These are phyloP conservation scores for Gaultheria prostrata DNA, from an alignment of 148 eudicot genomes.

Conservation along the genomic window DNA sequence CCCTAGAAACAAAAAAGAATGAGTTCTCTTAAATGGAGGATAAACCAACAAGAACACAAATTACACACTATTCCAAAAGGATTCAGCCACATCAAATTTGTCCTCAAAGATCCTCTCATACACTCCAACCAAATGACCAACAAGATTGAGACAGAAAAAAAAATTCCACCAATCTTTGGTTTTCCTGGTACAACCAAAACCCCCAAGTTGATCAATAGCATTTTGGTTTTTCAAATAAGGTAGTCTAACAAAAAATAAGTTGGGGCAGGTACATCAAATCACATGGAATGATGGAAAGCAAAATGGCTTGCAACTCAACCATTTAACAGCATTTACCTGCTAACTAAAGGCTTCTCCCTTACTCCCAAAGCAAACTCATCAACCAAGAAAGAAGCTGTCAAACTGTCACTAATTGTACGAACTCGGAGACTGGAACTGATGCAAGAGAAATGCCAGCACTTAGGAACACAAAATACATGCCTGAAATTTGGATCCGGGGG, in stretches of 20 bases:
- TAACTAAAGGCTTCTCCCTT: neutral
- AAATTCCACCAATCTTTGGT: neutral
- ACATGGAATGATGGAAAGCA: no score
- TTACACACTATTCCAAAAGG: neutral
- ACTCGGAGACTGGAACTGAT: neutral
- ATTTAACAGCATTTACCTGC: neutral
- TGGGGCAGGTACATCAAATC: neutral
- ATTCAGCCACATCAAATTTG: neutral
- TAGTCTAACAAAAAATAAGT: neutral
- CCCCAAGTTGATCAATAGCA: neutral
- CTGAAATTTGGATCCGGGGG: constrained; percentile 99
- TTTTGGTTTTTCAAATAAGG: neutral
- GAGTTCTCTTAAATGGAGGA: neutral
- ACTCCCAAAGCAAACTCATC: constrained; percentile 1
- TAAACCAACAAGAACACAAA: neutral
- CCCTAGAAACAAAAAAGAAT: neutral
- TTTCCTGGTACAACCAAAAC: neutral
- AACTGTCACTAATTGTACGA: neutral
- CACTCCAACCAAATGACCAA: neutral
- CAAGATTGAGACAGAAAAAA: neutral
- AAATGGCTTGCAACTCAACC: neutral
- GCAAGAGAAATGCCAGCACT: neutral
- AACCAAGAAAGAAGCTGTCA: neutral
- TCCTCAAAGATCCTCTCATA: neutral
- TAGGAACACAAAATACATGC: constrained; percentile 27